Conservation (phyloP, 805 yeast species). For the Suhomyces kilbournensis region DNA sequence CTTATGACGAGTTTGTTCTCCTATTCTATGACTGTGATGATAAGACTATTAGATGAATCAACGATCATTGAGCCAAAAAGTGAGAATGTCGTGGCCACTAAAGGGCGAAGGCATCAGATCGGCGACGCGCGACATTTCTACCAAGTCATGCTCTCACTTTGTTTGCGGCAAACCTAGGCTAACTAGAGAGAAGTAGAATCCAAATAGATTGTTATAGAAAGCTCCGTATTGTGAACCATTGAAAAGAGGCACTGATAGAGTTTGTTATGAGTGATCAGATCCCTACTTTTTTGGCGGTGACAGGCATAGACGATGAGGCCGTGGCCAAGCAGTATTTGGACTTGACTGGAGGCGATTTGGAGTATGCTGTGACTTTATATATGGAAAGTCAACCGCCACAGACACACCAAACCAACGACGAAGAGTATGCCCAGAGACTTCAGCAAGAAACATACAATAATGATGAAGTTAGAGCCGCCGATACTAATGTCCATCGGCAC, state of each 20-base stretch:
- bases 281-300: constrained; percentile 78
- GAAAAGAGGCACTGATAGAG: no score
- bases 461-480: constrained; percentile 46
- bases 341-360: constrained; percentile 73
- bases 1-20: background rate
- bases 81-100: background rate
- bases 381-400: constrained; percentile 51
- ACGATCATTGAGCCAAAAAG: background rate
- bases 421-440: constrained; percentile 55
- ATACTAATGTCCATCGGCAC: constrained; percentile 74
- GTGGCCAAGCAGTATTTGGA: constrained; percentile 75
- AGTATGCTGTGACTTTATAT: constrained; percentile 78
- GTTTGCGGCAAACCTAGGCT: background rate
- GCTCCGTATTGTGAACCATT: background rate
- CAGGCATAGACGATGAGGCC: constrained; percentile 65
- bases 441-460: constrained; percentile 60
- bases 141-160: background rate
- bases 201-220: background rate
- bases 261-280: constrained; percentile 46
- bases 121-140: background rate
- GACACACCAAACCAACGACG: constrained; percentile 33
- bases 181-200: no score
- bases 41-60: background rate
- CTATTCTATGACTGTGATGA: background rate
- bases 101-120: background rate